Conservation (phyloP, 495 filamentous ascomycete species). For the Trichocladium antarcticum region DNA sequence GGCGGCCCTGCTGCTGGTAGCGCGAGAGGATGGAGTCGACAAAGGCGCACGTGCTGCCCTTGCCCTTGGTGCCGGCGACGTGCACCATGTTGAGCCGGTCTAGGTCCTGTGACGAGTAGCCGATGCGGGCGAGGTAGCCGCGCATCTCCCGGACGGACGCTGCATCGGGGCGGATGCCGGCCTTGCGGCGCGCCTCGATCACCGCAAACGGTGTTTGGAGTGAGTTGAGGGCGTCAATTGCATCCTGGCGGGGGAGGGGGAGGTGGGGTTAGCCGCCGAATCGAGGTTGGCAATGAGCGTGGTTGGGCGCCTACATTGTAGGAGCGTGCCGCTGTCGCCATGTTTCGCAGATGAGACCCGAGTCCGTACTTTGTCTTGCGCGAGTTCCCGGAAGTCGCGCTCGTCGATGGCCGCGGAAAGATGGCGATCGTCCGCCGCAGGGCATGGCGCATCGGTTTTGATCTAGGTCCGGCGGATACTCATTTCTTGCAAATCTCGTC, state of each 20-base stretch:
- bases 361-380: too few species aligned
- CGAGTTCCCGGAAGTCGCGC: too few species aligned
- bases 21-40: conserved; percentile 43
- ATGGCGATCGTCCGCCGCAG: conserved; percentile 7
- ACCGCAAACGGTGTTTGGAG: conserved; percentile 77
- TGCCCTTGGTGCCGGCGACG: conserved; percentile 88
- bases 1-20: conserved; percentile 24
- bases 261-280: not conserved
- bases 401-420: conserved; percentile 3
- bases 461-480: not conserved
- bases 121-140: conserved; percentile 63
- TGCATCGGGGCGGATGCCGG: conserved; percentile 55
- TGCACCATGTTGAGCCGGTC: conserved; percentile 66
- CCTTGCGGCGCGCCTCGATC: conserved; percentile 62
- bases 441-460: conserved; percentile 14
- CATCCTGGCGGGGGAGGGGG: conserved; percentile 48
- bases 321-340: conserved; percentile 12
- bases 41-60: conserved; percentile 71
- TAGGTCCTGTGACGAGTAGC: conserved; percentile 65
- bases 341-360: not conserved
- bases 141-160: conserved; percentile 63
- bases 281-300: not conserved
- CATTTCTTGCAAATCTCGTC: not conserved
- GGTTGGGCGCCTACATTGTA: conserved; percentile 15
- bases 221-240: conserved; percentile 76